Base-by-base conservation (phyloP, 1,284 basidiomycete species). In the Apiotrichum domesticum region DNA sequence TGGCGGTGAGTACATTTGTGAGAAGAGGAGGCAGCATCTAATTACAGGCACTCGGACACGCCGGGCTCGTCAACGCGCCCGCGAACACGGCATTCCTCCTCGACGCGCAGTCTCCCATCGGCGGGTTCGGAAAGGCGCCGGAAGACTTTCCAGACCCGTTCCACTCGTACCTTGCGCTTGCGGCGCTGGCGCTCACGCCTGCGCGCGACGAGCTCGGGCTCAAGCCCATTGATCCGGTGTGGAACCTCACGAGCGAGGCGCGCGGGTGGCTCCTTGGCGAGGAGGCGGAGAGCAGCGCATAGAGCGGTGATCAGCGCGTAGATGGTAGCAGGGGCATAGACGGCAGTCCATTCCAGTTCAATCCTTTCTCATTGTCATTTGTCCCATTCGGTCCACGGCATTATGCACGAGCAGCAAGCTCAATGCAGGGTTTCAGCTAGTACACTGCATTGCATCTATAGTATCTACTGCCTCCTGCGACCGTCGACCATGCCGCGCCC, bases 131-230 rank as follows among this genome's bases (percentile, higher is more conserved):
- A 0, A 94, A 94, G 69, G 83, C 84, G 2, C 87, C 87, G 0
- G 85, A 83, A 9, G 87, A 90, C 63, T 81, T 79, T 63, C 85
- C 91, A 85, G 90, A 95, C 79, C 92, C 88, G 7, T 94, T 85
- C 73, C 92, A 96, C 67, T 92, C 90, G 0, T 96, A 95, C 72
- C 80, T 96, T 34, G 85, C 89, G 2, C 77, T 95, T 29, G 91
- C 92, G 0, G 85, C 88, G 0, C 68, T 94, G 37, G 81, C 88
- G 1, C 79, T 92, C 63, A 84, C 84, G 61, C 80, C 82, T 8
- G 67, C 52, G 4, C 47, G 48, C n/a, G 56, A 52, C 61, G 54
- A 80, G 80, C 44, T 89, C 83, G 87, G 74, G 66, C 50, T 91
- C 9, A 78, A 80, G 15, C 70, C 73, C 1, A 71, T 92, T 14